phyloP scores from a whole-genome alignment of 2,329 filamentous ascomycete genomes.

The Leptoxyphium fumago region DNA sequence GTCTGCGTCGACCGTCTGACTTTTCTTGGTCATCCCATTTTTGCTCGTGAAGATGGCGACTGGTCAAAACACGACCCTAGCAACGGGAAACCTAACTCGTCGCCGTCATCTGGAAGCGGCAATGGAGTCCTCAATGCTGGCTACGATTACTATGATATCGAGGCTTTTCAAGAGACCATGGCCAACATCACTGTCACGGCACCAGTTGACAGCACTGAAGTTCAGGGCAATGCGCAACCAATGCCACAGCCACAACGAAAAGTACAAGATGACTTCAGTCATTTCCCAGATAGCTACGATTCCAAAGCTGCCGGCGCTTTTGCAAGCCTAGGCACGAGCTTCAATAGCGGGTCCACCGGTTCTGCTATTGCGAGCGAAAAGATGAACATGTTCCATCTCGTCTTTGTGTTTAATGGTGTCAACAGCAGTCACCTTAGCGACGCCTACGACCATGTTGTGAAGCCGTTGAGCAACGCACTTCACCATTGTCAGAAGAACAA shows the following conservation, averaged over 20 bases:
- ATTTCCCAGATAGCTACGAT: conserved; percentile 16
- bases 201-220: background rate
- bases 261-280: conserved; percentile 12
- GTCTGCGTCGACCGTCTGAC: conserved; percentile 65
- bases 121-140: background rate
- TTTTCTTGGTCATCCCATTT: conserved; percentile 71
- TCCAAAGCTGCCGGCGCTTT: conserved; percentile 5
- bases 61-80: conserved; percentile 10
- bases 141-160: background rate
- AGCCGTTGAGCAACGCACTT: conserved; percentile 81
- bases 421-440: conserved; percentile 35
- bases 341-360: conserved; percentile 16
- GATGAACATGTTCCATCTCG: conserved; percentile 97
- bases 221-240: background rate
- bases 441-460: conserved; percentile 78
- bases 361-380: conserved; percentile 30
- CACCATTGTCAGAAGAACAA: conserved; percentile 84
- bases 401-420: conserved; percentile 67
- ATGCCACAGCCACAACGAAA: background rate
- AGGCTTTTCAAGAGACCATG: conserved; percentile 1
- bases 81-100: background rate
- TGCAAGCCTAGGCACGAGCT: conserved; percentile 13
- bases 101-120: background rate
- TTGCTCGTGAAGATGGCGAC: conserved; percentile 54
- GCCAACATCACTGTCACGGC: background rate